Conservation (phyloP, 805 yeast species). For the Yarrowia osloensis region DNA sequence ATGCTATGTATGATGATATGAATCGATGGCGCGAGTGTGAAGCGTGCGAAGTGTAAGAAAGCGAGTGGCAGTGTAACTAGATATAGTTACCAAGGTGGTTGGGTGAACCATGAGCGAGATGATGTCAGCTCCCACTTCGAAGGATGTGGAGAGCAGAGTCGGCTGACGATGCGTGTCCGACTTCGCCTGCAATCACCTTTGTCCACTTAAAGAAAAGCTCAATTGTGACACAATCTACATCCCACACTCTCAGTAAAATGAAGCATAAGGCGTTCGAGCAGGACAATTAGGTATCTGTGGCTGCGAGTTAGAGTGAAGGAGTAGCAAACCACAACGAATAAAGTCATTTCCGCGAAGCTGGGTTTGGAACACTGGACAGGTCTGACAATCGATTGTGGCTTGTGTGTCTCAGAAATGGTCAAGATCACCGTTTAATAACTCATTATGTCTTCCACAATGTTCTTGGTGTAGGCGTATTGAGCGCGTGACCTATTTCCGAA, state of each 20-base stretch:
- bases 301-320: background rate
- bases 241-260: background rate
- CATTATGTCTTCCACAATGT: background rate
- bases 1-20: constrained; percentile 1
- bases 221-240: background rate
- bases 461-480: background rate
- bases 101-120: no score
- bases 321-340: background rate
- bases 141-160: no score
- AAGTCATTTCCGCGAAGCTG: background rate
- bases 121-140: no score
- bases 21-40: background rate
- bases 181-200: no score
- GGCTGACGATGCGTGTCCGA: no score
- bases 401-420: background rate
- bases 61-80: no score
- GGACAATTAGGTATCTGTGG: background rate
- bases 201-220: no score
- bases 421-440: background rate
- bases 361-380: background rate
- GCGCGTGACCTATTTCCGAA: background rate
- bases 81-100: no score
- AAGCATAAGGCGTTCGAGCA: background rate
- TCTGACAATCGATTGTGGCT: background rate
- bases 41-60: background rate